A percentile compares a stretch with the other conserved stretches of the same genome.
Evolutionary conservation across 192 early-diverging fungal species (phyloP).

Genomic region (Backusella westeae): DNA sequence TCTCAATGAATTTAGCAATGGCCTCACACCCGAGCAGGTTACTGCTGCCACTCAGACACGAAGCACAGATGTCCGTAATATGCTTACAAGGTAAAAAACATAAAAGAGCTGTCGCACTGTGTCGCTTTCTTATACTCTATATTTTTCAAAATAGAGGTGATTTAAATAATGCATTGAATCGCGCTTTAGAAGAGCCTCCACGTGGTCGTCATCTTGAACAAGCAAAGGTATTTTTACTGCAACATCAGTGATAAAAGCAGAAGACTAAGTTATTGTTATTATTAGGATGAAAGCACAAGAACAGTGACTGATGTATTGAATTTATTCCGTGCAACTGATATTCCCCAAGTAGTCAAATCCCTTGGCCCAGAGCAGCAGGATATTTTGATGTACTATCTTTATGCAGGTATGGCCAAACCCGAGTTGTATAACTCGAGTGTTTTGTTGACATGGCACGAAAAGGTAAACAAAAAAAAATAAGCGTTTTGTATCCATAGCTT

Average conservation of each 20-base stretch:
- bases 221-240: slow-evolving; percentile 62
- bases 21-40: slow-evolving; percentile 43
- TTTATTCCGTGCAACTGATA: slow-evolving; percentile 70
- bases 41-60: slow-evolving; percentile 54
- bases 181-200: slow-evolving; percentile 68
- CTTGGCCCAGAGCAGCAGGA: slow-evolving; percentile 68
- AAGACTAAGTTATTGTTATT: neutral
- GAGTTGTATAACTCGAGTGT: slow-evolving; percentile 80
- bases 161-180: slow-evolving; percentile 53
- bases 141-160: slow-evolving; percentile 46
- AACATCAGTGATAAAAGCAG: slow-evolving; percentile 18
- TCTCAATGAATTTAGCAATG: slow-evolving; percentile 42
- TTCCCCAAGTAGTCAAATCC: slow-evolving; percentile 55
- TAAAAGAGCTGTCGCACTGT: neutral
- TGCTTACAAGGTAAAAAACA: slow-evolving; percentile 51
- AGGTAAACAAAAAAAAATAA: slow-evolving; percentile 48
- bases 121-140: neutral
- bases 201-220: slow-evolving; percentile 59
- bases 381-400: slow-evolving; percentile 89
- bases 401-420: slow-evolving; percentile 85
- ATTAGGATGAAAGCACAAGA: slow-evolving; percentile 70
- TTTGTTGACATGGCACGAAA: slow-evolving; percentile 92
- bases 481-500: no score
- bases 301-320: slow-evolving; percentile 81
- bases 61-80: slow-evolving; percentile 59